Conservation (phyloP, 2,329 filamentous ascomycete species). For the Arthrobotrys pseudoclavata region DNA sequence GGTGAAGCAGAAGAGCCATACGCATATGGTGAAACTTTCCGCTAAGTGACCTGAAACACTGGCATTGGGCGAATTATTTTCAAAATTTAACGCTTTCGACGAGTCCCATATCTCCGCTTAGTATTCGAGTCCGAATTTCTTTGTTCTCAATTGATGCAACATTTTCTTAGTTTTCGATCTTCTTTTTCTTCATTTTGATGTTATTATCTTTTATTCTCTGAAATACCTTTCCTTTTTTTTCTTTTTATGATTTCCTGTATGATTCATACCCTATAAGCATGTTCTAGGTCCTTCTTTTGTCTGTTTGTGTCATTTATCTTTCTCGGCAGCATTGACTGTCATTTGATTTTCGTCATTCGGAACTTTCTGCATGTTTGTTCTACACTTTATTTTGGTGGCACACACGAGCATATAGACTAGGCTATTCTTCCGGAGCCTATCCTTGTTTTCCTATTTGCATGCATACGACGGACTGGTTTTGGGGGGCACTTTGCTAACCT, state of each 20-base stretch:
- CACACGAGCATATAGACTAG: constrained; percentile 45
- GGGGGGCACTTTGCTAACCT: constrained; percentile 23
- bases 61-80: neutral
- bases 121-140: neutral
- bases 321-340: neutral
- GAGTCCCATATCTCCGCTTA: neutral
- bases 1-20: constrained; percentile 57
- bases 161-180: neutral
- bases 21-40: constrained; percentile 52
- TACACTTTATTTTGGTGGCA: constrained; percentile 16
- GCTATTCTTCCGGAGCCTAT: constrained; percentile 21
- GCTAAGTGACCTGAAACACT: constrained; percentile 28
- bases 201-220: neutral
- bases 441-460: constrained; percentile 42
- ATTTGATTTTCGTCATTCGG: constrained; percentile 41
- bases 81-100: neutral
- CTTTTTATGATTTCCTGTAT: constrained; percentile 4
- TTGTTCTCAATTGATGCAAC: neutral
- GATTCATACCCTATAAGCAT: constrained; percentile 11
- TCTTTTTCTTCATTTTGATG: neutral
- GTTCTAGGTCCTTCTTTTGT: constrained; percentile 4
- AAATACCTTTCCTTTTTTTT: neutral
- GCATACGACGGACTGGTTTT: constrained; percentile 31
- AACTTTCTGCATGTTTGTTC: constrained; percentile 32
- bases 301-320: constrained; percentile 15